Base-by-base conservation (phyloP, 2,329 filamentous ascomycete genomes). In the Diaporthe caulivora region DNA sequence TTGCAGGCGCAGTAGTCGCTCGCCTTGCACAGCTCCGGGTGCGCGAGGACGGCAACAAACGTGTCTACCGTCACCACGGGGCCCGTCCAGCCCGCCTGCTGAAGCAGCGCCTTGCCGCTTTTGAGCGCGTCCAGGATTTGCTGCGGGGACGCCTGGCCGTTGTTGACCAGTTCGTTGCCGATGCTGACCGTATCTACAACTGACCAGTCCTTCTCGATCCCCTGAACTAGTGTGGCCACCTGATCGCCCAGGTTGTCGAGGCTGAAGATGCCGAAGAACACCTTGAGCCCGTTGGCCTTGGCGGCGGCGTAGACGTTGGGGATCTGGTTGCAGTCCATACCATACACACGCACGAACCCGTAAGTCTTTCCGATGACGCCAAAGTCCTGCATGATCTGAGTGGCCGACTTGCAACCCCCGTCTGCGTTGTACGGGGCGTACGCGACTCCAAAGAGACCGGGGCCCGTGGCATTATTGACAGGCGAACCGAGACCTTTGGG, bases 1-100 rank as follows among this genome's bases (percentile, higher is more conserved):
- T 98, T 97, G 80, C 93, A 89, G 21, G 94, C 93, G 79, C 92
- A 94, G 84, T 93, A 94, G 79, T 97, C 94, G 1, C 93, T 94
- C 58, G 86, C 87, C 34, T 91, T 82, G 83, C 95, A 97, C 62
- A 98, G 87, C 68, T 89, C 84, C 0, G 92, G 92, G 77, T 96
- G 88, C 67, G 85, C 83, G 62, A 92, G 84, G n/a, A 91, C 87
- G 7, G 92, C 91, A 29, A 89, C 87, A 78, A 94, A 93, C 0
- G 94, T 96, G 80, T 98, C 95, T 60, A 96, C 93, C 0, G 93
- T 92, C 49, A 95, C 93, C 40, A 97, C 91, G 1, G 90, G 90
- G 2, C 95, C 95, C 2, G 83, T 81, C 83, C 92, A 97, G 0
- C 93, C 94, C 31, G 88, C 88, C 0, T 79, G 80, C 37, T 88